A percentile compares a stretch with the other conserved stretches of the same genome.
phyloP scores from a whole-genome alignment of 208 protist genomes.

The Leishmania gerbilli region DNA sequence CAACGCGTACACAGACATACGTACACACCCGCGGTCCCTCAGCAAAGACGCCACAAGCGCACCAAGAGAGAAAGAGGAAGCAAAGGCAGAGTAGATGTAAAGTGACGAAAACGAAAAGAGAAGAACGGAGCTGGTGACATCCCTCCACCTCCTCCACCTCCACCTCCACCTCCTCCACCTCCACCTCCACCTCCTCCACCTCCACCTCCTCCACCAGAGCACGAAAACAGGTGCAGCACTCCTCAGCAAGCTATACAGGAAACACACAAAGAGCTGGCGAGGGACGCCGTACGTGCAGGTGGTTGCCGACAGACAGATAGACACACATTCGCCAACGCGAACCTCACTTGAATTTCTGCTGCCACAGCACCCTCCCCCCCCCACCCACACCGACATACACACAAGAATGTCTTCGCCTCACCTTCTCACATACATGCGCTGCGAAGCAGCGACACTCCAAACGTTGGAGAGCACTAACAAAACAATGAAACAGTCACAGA shows the following conservation, averaged over 20 bases:
- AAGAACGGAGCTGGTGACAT: neutral
- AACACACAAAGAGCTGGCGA: neutral
- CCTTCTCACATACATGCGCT: neutral
- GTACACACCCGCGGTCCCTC: neutral
- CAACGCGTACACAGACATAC: neutral
- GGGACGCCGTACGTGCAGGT: neutral
- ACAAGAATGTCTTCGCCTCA: neutral
- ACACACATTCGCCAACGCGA: neutral
- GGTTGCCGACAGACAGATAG: neutral
- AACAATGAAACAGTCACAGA: neutral
- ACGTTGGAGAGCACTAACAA: neutral
- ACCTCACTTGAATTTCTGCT: neutral
- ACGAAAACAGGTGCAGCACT: neutral
- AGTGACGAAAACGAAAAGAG: slow-evolving; percentile 9
- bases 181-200: neutral
- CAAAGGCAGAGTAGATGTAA: too few relatives aligned
- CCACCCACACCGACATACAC: neutral
- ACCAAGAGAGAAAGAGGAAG: slow-evolving; percentile 9
- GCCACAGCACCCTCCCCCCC: neutral
- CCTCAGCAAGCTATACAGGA: neutral
- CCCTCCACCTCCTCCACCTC: neutral
- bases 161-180: neutral
- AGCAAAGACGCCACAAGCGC: neutral
- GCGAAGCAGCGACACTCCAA: neutral
- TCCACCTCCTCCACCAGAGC: neutral